Evolutionary conservation across 768 basidiomycete species (phyloP).

Genomic region (Boletus speciosus): DNA sequence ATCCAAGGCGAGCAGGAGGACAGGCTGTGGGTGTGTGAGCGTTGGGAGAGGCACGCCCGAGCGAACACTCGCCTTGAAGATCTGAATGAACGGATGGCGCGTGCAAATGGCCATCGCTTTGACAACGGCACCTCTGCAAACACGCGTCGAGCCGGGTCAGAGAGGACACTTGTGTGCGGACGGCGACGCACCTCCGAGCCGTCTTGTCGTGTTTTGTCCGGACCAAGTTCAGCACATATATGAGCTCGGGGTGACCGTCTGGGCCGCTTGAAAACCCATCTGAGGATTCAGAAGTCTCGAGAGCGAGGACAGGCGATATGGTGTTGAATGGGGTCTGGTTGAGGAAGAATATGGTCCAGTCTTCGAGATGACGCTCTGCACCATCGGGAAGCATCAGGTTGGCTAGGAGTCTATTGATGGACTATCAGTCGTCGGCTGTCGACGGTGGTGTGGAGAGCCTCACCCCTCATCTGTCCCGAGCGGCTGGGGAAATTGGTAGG

Average conservation of each 20-base stretch:
- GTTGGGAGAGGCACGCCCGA: background rate
- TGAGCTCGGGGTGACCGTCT: slow-evolving; percentile 46
- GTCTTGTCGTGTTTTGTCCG: slow-evolving; percentile 88
- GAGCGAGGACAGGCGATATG: slow-evolving; percentile 75
- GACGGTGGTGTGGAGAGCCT: slow-evolving; percentile 13
- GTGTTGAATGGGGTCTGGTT: slow-evolving; percentile 91
- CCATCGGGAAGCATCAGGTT: slow-evolving; percentile 99
- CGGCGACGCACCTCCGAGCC: slow-evolving; percentile 57
- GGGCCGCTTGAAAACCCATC: slow-evolving; percentile 27
- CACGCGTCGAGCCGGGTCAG: slow-evolving; percentile 12
- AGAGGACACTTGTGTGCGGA: background rate
- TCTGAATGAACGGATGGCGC: slow-evolving; percentile 89
- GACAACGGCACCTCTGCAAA: slow-evolving; percentile 80
- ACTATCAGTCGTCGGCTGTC: background rate
- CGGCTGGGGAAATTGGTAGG: slow-evolving; percentile 94
- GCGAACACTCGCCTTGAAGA: slow-evolving; percentile 71
- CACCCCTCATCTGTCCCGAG: slow-evolving; percentile 94
- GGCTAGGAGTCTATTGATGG: slow-evolving; percentile 69
- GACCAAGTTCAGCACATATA: slow-evolving; percentile 89
- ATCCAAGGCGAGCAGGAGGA: slow-evolving; percentile 89
- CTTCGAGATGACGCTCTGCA: slow-evolving; percentile 89
- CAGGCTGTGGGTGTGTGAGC: slow-evolving; percentile 53
- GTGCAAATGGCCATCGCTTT: slow-evolving; percentile 95
- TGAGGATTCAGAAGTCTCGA: slow-evolving; percentile 48
- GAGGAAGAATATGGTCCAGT: slow-evolving; percentile 98